These are phyloP conservation scores for Hymenoscyphus albidus DNA, from an alignment of 2,329 filamentous ascomycete species.

Conservation along the genomic window DNA sequence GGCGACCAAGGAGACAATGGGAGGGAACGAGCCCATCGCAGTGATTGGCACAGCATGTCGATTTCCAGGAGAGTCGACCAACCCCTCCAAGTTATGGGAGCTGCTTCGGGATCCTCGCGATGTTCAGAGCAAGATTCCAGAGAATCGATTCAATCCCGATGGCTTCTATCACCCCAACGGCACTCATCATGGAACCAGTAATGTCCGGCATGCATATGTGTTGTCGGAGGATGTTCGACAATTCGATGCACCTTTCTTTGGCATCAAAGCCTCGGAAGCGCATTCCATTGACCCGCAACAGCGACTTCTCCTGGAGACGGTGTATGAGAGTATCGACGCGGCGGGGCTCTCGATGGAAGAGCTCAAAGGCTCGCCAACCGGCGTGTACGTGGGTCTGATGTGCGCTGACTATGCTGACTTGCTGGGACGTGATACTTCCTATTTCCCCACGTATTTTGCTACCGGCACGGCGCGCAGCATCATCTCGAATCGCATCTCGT, in stretches of 20 bases:
- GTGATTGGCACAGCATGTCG: conserved; percentile 6
- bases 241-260: conserved; percentile 38
- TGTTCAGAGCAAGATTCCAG: neutral
- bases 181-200: conserved; percentile 32
- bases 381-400: conserved; percentile 34
- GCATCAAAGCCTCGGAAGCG: conserved; percentile 19
- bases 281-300: conserved; percentile 10
- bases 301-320: conserved; percentile 19
- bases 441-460: conserved; percentile 29
- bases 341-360: conserved; percentile 13
- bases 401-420: conserved; percentile 23
- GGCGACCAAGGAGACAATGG: too few species aligned
- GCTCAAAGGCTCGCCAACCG: conserved; percentile 20
- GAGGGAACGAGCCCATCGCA: conserved; percentile 2
- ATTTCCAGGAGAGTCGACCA: conserved; percentile 2
- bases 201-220: conserved; percentile 27
- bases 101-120: neutral
- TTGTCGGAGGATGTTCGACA: conserved; percentile 33
- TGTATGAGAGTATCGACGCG: conserved; percentile 27
- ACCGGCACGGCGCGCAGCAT: conserved; percentile 35
- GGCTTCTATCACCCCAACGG: conserved; percentile 25
- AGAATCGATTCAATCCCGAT: conserved; percentile 3
- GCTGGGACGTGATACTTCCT: conserved; percentile 36
- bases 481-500: conserved; percentile 40
- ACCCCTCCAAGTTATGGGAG: conserved; percentile 1